phyloP scores from a whole-genome alignment of 164 flowering plant genomes.

The Kalanchoe fedtschenkoi region DNA sequence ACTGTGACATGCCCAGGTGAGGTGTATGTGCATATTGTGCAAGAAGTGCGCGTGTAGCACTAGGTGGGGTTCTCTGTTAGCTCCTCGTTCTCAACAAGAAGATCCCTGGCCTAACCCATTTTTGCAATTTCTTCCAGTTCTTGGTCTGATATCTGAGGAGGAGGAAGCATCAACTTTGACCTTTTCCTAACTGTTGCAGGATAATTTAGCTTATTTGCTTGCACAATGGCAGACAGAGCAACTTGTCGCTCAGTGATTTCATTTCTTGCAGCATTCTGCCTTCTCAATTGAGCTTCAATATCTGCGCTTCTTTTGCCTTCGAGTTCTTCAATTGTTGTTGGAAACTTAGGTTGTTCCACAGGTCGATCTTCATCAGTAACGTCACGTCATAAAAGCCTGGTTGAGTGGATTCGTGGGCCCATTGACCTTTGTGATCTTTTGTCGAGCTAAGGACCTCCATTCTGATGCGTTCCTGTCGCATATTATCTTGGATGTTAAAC shows the following conservation, averaged over 20 bases:
- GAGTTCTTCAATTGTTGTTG: conserved; percentile 92
- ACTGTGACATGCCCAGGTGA: conserved; percentile 70
- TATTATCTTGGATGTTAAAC: too few species aligned
- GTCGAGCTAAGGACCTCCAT: too few species aligned
- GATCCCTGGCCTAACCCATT: conserved; percentile 93
- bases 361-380: conserved; percentile 72
- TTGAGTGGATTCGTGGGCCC: too few species aligned
- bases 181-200: conserved; percentile 88
- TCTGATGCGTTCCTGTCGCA: too few species aligned
- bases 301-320: conserved; percentile 93
- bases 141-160: conserved; percentile 91
- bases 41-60: conserved; percentile 88
- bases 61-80: conserved; percentile 72
- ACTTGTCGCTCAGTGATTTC: conserved; percentile 91
- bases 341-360: conserved; percentile 69
- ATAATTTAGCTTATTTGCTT: conserved; percentile 86
- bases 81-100: conserved; percentile 58
- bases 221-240: conserved; percentile 81
- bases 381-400: conserved; percentile 82
- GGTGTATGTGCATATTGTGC: conserved; percentile 84
- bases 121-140: conserved; percentile 94
- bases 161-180: conserved; percentile 87
- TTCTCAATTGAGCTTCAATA: conserved; percentile 75
- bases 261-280: conserved; percentile 79
- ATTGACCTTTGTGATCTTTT: too few species aligned